Percentiles rank a stretch among this genome's conserved stretches.
phyloP scores from a whole-genome alignment of 257 asterid species.

The Hygrophila difformis region DNA sequence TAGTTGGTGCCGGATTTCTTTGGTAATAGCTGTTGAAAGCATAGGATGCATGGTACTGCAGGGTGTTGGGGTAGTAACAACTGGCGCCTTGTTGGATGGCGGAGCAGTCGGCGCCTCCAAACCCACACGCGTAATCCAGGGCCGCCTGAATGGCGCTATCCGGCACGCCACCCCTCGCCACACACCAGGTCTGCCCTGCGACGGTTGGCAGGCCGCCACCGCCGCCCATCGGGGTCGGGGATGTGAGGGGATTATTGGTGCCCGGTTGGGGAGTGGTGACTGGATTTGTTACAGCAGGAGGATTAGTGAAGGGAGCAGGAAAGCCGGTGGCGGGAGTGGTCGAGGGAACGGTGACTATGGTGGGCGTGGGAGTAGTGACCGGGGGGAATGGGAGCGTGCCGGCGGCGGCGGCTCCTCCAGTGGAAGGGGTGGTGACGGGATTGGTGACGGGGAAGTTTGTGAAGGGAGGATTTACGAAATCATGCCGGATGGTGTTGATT shows the following conservation, averaged over 20 bases:
- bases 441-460: slow-evolving; percentile 17
- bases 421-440: slow-evolving; percentile 19
- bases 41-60: slow-evolving; percentile 76
- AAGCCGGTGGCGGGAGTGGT: no score
- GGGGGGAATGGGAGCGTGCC: neutral
- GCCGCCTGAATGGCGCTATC: slow-evolving; percentile 49
- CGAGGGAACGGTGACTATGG: slow-evolving; percentile 13
- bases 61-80: slow-evolving; percentile 60
- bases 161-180: slow-evolving; percentile 51
- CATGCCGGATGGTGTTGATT: no score
- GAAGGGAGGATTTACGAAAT: no score
- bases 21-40: slow-evolving; percentile 86
- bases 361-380: slow-evolving; percentile 24
- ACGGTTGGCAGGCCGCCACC: slow-evolving; percentile 27
- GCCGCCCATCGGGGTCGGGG: slow-evolving; percentile 24
- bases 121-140: slow-evolving; percentile 88
- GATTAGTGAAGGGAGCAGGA: no score
- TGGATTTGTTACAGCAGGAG: no score
- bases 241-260: slow-evolving; percentile 5
- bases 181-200: slow-evolving; percentile 77
- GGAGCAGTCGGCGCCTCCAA: slow-evolving; percentile 71
- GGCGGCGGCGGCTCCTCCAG: slow-evolving; percentile 22
- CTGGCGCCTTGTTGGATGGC: slow-evolving; percentile 56
- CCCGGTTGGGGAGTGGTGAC: slow-evolving; percentile 21
- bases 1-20: slow-evolving; percentile 44